Conservation (phyloP, 2,329 filamentous ascomycete genomes). For the Zalaria sp. region DNA sequence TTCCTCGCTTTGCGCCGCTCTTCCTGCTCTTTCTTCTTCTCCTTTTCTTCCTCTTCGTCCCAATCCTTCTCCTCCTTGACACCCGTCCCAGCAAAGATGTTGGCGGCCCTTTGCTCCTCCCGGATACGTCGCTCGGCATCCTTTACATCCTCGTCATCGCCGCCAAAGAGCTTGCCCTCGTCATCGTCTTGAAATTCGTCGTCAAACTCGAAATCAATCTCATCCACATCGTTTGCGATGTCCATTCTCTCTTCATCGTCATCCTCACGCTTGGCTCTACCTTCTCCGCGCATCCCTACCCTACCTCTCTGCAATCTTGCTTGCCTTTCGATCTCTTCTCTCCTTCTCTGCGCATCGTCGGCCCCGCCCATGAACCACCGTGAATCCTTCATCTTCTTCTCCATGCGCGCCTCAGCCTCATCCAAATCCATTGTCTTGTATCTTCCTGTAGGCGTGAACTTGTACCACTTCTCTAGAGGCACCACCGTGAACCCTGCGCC, state of each 20-base stretch:
- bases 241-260: conserved; percentile 26
- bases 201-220: conserved; percentile 51
- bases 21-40: conserved; percentile 54
- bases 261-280: conserved; percentile 23
- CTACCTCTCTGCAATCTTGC: conserved; percentile 45
- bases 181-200: conserved; percentile 79
- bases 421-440: conserved; percentile 62
- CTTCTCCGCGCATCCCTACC: conserved; percentile 17
- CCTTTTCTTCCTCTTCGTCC: conserved; percentile 54
- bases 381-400: conserved; percentile 59
- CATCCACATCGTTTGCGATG: conserved; percentile 44
- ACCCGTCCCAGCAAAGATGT: conserved; percentile 53
- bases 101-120: conserved; percentile 71
- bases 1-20: conserved; percentile 60
- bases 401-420: conserved; percentile 73
- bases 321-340: conserved; percentile 8
- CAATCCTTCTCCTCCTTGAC: conserved; percentile 32
- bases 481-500: conserved; percentile 66
- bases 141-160: conserved; percentile 60
- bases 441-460: conserved; percentile 54
- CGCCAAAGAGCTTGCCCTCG: conserved; percentile 62
- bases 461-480: conserved; percentile 92
- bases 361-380: conserved; percentile 62
- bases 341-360: conserved; percentile 10
- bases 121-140: conserved; percentile 53